phyloP scores from a whole-genome alignment of 202 grass and related monocot species.

The Hordeum pubiflorum region DNA sequence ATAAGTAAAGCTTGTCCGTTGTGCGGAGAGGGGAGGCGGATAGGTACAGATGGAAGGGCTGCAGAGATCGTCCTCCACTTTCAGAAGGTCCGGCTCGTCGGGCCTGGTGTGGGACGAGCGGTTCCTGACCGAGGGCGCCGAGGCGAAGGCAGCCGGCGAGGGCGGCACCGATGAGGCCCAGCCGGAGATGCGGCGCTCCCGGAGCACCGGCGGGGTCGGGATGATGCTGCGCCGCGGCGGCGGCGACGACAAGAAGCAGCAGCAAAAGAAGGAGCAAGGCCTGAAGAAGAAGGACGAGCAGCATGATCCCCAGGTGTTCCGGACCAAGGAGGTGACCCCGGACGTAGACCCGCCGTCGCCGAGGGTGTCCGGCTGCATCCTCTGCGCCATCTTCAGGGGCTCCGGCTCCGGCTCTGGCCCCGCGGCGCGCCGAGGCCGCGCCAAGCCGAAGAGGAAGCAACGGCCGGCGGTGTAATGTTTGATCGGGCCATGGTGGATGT shows the following conservation, averaged over 20 bases:
- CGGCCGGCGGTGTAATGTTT: conserved; percentile 8
- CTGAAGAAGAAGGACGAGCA: conserved; percentile 18
- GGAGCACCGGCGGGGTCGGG: conserved; percentile 49
- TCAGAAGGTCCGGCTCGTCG: conserved; percentile 82
- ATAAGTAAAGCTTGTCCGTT: conserved; percentile 14
- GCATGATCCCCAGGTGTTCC: conserved; percentile 42
- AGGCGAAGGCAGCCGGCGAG: conserved; percentile 18
- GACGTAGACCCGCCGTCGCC: conserved; percentile 75
- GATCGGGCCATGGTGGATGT: conserved; percentile 1
- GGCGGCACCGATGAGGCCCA: not conserved
- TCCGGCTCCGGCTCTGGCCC: not conserved
- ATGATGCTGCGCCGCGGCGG: conserved; percentile 24
- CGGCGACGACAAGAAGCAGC: conserved; percentile 12
- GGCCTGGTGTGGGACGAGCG: conserved; percentile 82
- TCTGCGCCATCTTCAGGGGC: conserved; percentile 56
- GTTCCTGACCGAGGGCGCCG: conserved; percentile 47
- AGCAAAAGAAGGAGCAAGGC: not conserved
- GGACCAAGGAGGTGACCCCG: conserved; percentile 43
- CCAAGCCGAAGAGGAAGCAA: conserved; percentile 43
- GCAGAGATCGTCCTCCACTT: conserved; percentile 76
- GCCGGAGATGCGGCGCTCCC: conserved; percentile 61
- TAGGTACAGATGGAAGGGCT: conserved; percentile 49
- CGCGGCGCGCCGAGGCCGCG: not conserved
- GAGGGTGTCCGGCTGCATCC: conserved; percentile 66
- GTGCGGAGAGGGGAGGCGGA: conserved; percentile 2